Percentiles rank a stretch among this genome's conserved stretches.
phyloP scores from a whole-genome alignment of 208 protist genomes.

The Acanthamoeba sp. region DNA sequence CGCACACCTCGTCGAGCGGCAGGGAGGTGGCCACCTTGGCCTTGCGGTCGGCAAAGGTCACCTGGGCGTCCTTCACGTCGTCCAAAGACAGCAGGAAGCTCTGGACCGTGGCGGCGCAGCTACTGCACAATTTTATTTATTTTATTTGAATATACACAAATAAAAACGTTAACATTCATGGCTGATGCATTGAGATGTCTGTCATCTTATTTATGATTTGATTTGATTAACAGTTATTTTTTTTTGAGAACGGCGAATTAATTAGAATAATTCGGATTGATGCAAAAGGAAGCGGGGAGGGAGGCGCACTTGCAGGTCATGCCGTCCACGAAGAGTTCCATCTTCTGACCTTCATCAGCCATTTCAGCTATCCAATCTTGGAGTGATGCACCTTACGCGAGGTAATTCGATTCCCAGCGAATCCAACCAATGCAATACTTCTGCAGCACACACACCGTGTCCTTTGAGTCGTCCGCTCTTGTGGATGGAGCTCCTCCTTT shows the following conservation, averaged over 20 bases:
- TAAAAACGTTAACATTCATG: background rate
- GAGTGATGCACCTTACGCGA: no score
- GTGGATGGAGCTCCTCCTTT: no score
- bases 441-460: no score
- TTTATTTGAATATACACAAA: background rate
- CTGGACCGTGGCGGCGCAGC: constrained; percentile 15
- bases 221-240: background rate
- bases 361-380: background rate
- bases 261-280: background rate
- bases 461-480: no score
- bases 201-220: background rate
- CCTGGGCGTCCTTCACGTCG: constrained; percentile 6
- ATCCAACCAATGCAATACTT: no score
- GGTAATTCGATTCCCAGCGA: no score
- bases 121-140: background rate
- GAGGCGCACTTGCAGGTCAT: constrained; percentile 23
- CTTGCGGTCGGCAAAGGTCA: constrained; percentile 39
- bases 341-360: background rate
- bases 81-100: constrained; percentile 15
- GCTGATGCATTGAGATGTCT: background rate
- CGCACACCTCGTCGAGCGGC: constrained; percentile 4
- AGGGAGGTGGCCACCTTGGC: background rate
- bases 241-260: background rate
- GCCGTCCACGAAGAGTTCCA: background rate
- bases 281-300: background rate